Conservation (phyloP, 2,329 filamentous ascomycete genomes). For the Lecanoromycetidae sp. region DNA sequence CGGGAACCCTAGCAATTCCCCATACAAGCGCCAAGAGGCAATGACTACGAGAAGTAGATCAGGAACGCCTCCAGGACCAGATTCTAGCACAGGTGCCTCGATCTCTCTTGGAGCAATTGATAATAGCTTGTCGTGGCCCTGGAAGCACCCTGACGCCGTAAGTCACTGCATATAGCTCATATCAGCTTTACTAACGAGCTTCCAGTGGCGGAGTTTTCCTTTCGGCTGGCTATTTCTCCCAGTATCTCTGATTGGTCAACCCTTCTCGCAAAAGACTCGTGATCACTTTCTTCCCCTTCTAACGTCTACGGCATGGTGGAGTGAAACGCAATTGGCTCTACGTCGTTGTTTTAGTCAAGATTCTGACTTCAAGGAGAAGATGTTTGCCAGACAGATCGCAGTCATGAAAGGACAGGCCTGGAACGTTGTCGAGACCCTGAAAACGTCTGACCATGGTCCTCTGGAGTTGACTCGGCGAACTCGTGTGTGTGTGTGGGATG, state of each 20-base stretch:
- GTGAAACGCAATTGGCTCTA: conserved; percentile 76
- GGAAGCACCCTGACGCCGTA: conserved; percentile 92
- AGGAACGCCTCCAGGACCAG: conserved; percentile 38
- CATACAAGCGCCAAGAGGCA: conserved; percentile 67
- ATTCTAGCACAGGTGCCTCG: conserved; percentile 39
- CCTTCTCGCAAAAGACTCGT: conserved; percentile 86
- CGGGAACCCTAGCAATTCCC: conserved; percentile 30
- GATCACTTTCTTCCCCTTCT: conserved; percentile 93
- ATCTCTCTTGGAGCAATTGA: conserved; percentile 88
- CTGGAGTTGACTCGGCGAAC: conserved; percentile 82
- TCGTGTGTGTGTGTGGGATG: conserved; percentile 94
- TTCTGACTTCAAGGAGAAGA: conserved; percentile 91
- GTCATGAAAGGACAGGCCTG: conserved; percentile 99
- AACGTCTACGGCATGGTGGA: conserved; percentile 95
- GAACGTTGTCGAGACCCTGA: conserved; percentile 97
- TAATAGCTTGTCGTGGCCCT: conserved; percentile 96
- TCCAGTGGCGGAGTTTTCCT: conserved; percentile 68
- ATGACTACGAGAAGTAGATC: conserved; percentile 63
- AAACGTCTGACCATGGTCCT: conserved; percentile 81
- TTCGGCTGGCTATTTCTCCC: conserved; percentile 98
- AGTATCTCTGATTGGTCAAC: conserved; percentile 88
- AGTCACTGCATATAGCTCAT: conserved; percentile 21
- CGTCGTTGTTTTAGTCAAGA: conserved; percentile 83
- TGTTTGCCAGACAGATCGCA: conserved; percentile 96
- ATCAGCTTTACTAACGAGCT: conserved; percentile 30